Conservation (phyloP, 345 rosid genomes). For the Passiflora organensis region DNA sequence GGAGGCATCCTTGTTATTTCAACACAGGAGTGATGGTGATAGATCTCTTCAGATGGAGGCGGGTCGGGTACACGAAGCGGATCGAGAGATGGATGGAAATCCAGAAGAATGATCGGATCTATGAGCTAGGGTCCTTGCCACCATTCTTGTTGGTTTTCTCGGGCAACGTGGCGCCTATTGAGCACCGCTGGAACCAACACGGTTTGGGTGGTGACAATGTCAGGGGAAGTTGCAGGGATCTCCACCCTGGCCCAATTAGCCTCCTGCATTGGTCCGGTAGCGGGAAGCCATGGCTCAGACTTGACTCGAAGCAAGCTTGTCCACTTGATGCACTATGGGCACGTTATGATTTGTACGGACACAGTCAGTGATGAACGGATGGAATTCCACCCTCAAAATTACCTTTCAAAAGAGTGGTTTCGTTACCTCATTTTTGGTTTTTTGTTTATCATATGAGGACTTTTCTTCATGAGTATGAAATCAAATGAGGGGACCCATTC, state of each 20-base stretch:
- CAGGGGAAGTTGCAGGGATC: conserved; percentile 80
- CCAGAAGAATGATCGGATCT: conserved; percentile 78
- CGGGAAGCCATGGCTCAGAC: conserved; percentile 95
- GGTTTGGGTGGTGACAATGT: conserved; percentile 94
- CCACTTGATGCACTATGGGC: conserved; percentile 87
- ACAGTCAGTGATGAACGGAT: conserved; percentile 12
- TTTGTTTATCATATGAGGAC: conserved; percentile 10
- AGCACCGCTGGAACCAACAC: conserved; percentile 97
- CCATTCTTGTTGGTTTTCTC: conserved; percentile 78
- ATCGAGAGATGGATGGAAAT: conserved; percentile 98
- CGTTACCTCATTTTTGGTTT: not conserved
- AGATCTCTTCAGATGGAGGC: conserved; percentile 86
- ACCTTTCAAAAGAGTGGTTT: conserved; percentile 7
- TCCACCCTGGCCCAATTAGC: conserved; percentile 90
- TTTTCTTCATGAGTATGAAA: not conserved
- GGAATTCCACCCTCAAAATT: conserved; percentile 2
- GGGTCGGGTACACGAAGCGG: conserved; percentile 58
- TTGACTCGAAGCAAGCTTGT: conserved; percentile 71
- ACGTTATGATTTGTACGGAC: conserved; percentile 74
- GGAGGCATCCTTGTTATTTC: conserved; percentile 73
- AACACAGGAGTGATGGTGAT: conserved; percentile 97
- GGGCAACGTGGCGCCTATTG: conserved; percentile 85
- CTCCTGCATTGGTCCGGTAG: conserved; percentile 98
- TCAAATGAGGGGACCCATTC: conserved; percentile 22
- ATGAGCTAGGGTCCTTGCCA: conserved; percentile 89